These are phyloP conservation scores for Suillus plorans DNA, from an alignment of 768 basidiomycete genomes.

Conservation along the genomic window DNA sequence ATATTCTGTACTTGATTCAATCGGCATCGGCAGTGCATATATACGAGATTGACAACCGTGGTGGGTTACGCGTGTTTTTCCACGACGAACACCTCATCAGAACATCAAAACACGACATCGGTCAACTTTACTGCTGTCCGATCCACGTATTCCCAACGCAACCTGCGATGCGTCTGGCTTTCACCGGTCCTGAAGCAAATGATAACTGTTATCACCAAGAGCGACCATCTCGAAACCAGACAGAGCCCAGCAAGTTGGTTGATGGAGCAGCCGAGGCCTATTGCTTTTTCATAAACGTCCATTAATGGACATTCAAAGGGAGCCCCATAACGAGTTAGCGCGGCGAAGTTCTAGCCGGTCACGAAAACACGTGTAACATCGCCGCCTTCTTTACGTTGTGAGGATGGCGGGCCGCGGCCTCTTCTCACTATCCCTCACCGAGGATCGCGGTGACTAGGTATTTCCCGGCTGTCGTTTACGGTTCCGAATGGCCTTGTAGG, in stretches of 20 bases:
- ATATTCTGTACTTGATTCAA: neutral
- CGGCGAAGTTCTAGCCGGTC: neutral
- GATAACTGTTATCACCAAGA: too few relatives aligned
- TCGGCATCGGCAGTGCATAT: neutral
- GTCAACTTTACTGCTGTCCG: neutral
- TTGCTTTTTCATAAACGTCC: neutral
- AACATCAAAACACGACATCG: neutral
- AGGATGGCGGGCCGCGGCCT: neutral
- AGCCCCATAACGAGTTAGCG: neutral
- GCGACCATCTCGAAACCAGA: neutral
- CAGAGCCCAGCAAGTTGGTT: neutral
- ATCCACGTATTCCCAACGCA: neutral
- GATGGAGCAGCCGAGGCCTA: neutral
- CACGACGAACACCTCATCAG: neutral
- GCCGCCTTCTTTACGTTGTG: neutral
- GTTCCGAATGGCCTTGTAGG: neutral
- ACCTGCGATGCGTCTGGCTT: neutral
- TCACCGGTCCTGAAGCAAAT: neutral
- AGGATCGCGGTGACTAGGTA: neutral
- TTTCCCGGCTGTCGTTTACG: neutral
- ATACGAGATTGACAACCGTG: neutral
- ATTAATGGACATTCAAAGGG: neutral
- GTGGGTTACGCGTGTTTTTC: neutral
- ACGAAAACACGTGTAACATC: slow-evolving; percentile 6
- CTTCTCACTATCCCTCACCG: neutral